A percentile compares a stretch with the other conserved stretches of the same genome.
phyloP scores from a whole-genome alignment of 257 asterid genomes.

The Nicotiana obtusifolia region DNA sequence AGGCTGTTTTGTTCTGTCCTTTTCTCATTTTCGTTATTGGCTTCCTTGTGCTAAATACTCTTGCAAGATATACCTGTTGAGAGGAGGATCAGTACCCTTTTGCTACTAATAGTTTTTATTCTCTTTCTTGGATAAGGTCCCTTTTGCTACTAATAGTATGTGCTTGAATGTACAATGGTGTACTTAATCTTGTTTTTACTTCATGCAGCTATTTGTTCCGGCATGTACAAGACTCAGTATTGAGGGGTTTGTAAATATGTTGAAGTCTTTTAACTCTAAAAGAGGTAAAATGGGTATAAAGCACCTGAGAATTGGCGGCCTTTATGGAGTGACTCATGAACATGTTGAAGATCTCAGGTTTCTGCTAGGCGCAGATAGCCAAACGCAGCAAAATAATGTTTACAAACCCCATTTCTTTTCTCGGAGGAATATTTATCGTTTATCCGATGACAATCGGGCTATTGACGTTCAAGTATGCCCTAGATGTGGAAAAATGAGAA shows the following conservation, averaged over 20 bases:
- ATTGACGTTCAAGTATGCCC: conserved; percentile 82
- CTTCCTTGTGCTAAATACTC: background rate
- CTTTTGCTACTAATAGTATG: background rate
- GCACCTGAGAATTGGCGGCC: conserved; percentile 62
- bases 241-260: conserved; percentile 45
- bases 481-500: conserved; percentile 47
- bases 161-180: background rate
- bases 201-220: conserved; percentile 69
- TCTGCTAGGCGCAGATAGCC: conserved; percentile 36
- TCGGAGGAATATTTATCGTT: conserved; percentile 47
- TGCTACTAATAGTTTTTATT: background rate
- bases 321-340: conserved; percentile 50
- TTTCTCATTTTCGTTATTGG: background rate
- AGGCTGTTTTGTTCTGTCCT: background rate
- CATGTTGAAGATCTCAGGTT: conserved; percentile 45
- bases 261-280: conserved; percentile 40
- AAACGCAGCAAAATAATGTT: conserved; percentile 17
- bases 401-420: conserved; percentile 52
- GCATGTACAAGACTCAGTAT: conserved; percentile 71
- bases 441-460: conserved; percentile 61
- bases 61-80: background rate
- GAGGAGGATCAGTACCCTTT: background rate
- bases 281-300: conserved; percentile 44
- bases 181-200: conserved; percentile 12
- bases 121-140: background rate